These are phyloP conservation scores for Globisporangium acanthophoron DNA, from an alignment of 352 stramenopile species.

Conservation along the genomic window DNA sequence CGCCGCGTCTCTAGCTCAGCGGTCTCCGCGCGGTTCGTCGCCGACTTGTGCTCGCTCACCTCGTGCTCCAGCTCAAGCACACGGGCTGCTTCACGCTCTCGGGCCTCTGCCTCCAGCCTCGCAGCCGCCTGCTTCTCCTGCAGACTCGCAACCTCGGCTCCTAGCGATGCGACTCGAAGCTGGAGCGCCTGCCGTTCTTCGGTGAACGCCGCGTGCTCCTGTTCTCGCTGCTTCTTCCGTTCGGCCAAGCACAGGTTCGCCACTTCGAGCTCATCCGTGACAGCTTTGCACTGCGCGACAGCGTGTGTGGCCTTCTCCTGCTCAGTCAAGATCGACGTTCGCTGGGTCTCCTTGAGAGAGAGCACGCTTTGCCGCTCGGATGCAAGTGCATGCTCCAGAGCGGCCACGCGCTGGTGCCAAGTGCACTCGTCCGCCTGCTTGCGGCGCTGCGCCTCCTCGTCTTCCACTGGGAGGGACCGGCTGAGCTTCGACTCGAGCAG, in stretches of 20 bases:
- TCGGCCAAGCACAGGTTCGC: conserved; percentile 72
- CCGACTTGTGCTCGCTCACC: conserved; percentile 2
- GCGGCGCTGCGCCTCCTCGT: conserved; percentile 34
- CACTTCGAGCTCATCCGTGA: conserved; percentile 51
- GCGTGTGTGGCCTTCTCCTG: conserved; percentile 42
- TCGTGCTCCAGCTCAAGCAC: conserved; percentile 1
- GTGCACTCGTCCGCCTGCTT: conserved; percentile 40
- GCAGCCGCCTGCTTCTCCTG: neutral
- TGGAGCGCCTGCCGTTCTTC: conserved; percentile 22
- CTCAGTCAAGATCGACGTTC: conserved; percentile 25
- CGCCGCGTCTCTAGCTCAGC: conserved; percentile 7
- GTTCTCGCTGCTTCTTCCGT: conserved; percentile 55
- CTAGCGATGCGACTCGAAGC: conserved; percentile 15
- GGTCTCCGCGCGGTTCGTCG: conserved; percentile 12
- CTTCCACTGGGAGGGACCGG: conserved; percentile 38
- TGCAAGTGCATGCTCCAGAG: conserved; percentile 45
- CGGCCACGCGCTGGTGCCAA: conserved; percentile 56
- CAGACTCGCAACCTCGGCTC: neutral
- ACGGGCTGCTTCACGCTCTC: conserved; percentile 1
- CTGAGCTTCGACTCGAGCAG: conserved; percentile 46
- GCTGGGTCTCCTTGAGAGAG: conserved; percentile 36
- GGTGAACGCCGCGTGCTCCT: conserved; percentile 22
- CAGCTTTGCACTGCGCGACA: conserved; percentile 25
- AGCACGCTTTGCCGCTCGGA: conserved; percentile 31
- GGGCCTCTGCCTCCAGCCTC: neutral